phyloP scores from a whole-genome alignment of 1,284 basidiomycete species.

The Cutaneotrichosporon dermatis region DNA sequence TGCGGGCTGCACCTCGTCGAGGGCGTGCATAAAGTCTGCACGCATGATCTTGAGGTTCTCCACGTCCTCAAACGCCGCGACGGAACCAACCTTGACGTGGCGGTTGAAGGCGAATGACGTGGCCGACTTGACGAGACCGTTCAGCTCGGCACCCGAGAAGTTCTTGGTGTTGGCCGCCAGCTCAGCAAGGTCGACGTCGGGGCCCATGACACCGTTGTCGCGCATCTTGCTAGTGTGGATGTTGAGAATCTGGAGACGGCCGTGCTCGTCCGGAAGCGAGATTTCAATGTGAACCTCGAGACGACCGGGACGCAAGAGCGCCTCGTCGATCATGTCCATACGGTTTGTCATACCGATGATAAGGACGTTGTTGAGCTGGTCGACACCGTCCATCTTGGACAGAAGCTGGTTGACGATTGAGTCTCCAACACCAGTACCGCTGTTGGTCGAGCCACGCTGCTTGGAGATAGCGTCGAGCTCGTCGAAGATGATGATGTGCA shows the following conservation, averaged over 20 bases:
- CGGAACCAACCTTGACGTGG: conserved; percentile 95
- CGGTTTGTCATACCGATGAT: conserved; percentile 99
- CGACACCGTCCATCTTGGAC: conserved; percentile 99
- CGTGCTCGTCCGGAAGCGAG: conserved; percentile 89
- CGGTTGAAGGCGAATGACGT: conserved; percentile 97
- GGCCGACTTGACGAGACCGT: conserved; percentile 93
- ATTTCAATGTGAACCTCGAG: conserved; percentile 99
- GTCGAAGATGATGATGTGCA: conserved; percentile 99
- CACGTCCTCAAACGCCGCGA: conserved; percentile 95
- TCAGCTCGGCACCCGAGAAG: conserved; percentile 95
- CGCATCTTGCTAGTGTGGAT: conserved; percentile 98
- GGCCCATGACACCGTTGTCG: conserved; percentile 81
- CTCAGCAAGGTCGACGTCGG: conserved; percentile 78
- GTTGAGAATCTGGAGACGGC: conserved; percentile 86
- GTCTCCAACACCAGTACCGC: conserved; percentile 96
- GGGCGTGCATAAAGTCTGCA: conserved; percentile 81
- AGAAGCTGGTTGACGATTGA: conserved; percentile 98
- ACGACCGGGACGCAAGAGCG: conserved; percentile 92
- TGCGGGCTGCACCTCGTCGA: conserved; percentile 93
- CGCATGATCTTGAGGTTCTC: conserved; percentile 87
- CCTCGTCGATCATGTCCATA: conserved; percentile 98
- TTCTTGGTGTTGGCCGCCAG: conserved; percentile 88
- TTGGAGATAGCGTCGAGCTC: conserved; percentile 99
- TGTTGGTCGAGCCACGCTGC: conserved; percentile 81
- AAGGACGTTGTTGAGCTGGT: conserved; percentile 98